These are phyloP conservation scores for Pisolithus microcarpus DNA, from an alignment of 768 basidiomycete genomes.

Conservation along the genomic window DNA sequence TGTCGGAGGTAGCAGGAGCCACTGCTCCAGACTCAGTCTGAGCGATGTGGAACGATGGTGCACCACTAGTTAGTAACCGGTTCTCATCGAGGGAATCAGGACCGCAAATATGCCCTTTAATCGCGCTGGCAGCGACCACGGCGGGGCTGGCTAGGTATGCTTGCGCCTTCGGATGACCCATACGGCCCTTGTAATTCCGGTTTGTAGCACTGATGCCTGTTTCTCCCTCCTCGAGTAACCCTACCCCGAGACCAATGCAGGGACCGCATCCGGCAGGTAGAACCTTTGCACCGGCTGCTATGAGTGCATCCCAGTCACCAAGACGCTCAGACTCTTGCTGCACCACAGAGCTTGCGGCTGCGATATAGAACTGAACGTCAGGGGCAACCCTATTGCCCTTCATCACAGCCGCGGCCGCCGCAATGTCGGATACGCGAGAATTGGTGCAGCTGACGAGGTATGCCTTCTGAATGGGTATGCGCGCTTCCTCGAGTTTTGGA, in stretches of 20 bases:
- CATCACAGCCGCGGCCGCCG: constrained; percentile 87
- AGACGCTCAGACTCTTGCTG: constrained; percentile 81
- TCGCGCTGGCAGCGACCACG: constrained; percentile 92
- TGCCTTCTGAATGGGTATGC: constrained; percentile 88
- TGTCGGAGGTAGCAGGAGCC: constrained; percentile 20
- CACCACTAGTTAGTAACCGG: constrained; percentile 40
- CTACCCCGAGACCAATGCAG: constrained; percentile 93
- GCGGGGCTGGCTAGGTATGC: constrained; percentile 96
- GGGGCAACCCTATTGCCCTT: constrained; percentile 72
- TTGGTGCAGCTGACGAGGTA: constrained; percentile 99
- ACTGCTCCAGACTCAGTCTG: constrained; percentile 24
- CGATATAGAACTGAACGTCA: constrained; percentile 95
- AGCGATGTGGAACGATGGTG: constrained; percentile 54
- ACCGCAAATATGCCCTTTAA: constrained; percentile 84
- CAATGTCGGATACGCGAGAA: constrained; percentile 90
- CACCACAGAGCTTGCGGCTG: constrained; percentile 87
- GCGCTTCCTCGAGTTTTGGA: constrained; percentile 65
- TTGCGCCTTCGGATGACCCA: constrained; percentile 92
- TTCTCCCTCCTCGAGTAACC: constrained; percentile 89
- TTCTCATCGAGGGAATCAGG: constrained; percentile 61
- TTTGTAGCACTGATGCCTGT: constrained; percentile 97
- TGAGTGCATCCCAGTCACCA: constrained; percentile 84
- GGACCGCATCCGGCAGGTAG: constrained; percentile 96
- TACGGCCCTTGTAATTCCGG: constrained; percentile 97
- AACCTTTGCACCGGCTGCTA: constrained; percentile 85